phyloP scores from a whole-genome alignment of 208 protist species.

The Giardia muris region DNA sequence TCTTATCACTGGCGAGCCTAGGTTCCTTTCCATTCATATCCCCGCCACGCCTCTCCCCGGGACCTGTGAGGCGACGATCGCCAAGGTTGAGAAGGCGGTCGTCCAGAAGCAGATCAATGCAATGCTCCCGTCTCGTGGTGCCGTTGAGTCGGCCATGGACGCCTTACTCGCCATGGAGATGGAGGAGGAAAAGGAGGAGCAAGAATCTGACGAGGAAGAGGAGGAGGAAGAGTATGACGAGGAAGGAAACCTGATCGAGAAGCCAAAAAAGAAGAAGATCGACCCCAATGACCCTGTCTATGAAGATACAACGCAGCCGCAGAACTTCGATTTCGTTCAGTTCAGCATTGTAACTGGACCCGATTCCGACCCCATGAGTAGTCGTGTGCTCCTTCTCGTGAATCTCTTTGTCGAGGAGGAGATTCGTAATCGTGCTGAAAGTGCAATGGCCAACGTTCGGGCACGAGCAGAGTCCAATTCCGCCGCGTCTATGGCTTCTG shows the following conservation, averaged over 20 bases:
- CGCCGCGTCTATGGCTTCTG: neutral
- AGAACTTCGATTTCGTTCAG: slow-evolving; percentile 15
- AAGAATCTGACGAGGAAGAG: neutral
- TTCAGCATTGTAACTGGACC: neutral
- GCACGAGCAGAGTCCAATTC: neutral
- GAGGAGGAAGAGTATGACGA: slow-evolving; percentile 17
- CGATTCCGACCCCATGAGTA: neutral
- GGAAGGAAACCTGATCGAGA: neutral
- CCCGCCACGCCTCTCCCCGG: neutral
- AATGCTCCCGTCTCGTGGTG: neutral
- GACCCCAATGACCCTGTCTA: neutral
- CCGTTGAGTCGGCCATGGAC: neutral
- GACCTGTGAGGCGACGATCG: neutral
- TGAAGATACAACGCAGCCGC: neutral
- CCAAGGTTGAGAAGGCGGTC: slow-evolving; percentile 17
- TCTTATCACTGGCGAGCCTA: neutral
- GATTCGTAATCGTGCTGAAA: neutral
- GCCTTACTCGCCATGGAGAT: neutral
- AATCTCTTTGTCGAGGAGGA: neutral
- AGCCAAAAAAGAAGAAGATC: slow-evolving; percentile 19
- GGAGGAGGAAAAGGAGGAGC: neutral
- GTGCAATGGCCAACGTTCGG: slow-evolving; percentile 4
- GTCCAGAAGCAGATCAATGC: slow-evolving; percentile 3
- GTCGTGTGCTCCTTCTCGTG: neutral
- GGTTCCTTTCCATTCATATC: neutral